Evolutionary conservation across 2,329 filamentous ascomycete species (phyloP).

Genomic region (Geosmithia putterillii): DNA sequence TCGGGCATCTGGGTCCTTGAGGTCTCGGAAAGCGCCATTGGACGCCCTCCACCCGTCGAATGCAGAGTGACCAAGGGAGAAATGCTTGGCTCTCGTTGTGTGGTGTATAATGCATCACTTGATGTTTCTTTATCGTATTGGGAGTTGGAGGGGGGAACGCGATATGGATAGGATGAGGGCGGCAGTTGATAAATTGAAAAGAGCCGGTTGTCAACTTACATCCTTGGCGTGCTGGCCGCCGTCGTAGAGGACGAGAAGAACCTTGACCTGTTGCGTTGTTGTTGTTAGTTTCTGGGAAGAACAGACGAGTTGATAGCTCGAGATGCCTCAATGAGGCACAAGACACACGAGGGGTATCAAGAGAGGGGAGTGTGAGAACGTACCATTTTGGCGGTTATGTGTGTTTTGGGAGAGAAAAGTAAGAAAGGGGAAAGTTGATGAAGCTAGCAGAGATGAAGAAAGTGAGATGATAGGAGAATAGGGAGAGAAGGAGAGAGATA

Average conservation of each 20-base stretch:
- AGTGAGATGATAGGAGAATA: background rate
- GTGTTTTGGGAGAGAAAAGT: background rate
- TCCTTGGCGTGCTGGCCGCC: conserved; percentile 79
- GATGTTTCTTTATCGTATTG: too few species aligned
- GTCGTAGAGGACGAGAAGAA: conserved; percentile 89
- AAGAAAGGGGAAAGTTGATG: background rate
- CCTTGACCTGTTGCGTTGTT: conserved; percentile 59
- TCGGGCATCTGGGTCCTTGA: background rate
- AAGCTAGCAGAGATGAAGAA: background rate
- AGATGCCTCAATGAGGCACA: background rate
- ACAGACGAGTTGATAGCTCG: too few species aligned
- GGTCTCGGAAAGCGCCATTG: background rate
- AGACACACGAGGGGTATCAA: background rate
- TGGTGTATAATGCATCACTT: too few species aligned
- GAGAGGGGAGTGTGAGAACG: background rate
- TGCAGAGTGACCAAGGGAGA: too few species aligned
- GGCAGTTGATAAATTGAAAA: too few species aligned
- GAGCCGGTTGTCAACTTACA: conserved; percentile 49
- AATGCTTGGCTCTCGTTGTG: too few species aligned
- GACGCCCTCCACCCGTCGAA: too few species aligned
- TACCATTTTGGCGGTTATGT: conserved; percentile 1
- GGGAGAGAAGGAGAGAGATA: background rate
- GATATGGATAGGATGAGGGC: background rate
- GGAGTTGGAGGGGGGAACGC: background rate
- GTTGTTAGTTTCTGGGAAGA: too few species aligned